Percentiles rank a stretch among this genome's conserved stretches.
Evolutionary conservation across 148 eudicot genomes (phyloP).

Genomic region (Fallopia convolvulus): DNA sequence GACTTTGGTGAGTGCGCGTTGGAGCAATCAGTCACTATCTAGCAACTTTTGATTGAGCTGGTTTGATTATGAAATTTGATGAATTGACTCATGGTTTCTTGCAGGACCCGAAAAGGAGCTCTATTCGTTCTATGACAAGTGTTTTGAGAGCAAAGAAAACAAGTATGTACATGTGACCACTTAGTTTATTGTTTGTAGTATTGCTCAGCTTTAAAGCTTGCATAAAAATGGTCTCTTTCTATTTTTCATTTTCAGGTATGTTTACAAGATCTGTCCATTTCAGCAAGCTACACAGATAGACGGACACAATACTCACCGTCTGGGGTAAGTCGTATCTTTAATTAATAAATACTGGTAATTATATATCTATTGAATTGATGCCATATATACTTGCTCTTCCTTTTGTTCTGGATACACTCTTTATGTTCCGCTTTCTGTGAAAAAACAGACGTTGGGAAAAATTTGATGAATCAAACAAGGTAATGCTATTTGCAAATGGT

Average conservation of each 20-base stretch:
- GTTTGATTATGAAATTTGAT: not conserved
- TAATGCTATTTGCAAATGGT: conserved; percentile 72
- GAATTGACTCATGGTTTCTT: conserved; percentile 17
- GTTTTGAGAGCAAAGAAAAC: conserved; percentile 85
- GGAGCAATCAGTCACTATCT: not conserved
- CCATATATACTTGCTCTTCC: conserved; percentile 11
- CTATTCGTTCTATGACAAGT: conserved; percentile 75
- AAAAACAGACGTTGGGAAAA: conserved; percentile 80
- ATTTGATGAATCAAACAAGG: conserved; percentile 75
- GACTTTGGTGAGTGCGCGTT: conserved; percentile 63
- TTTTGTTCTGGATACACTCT: not conserved
- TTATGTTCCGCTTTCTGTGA: conserved; percentile 6
- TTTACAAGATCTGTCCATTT: conserved; percentile 86
- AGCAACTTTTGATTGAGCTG: not conserved
- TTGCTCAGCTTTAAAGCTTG: not conserved
- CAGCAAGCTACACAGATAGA: conserved; percentile 85
- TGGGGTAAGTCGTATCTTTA: conserved; percentile 43
- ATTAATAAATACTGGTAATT: not conserved
- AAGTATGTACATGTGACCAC: conserved; percentile 31
- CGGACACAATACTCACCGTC: conserved; percentile 71
- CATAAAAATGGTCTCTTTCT: not conserved
- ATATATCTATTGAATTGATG: not conserved
- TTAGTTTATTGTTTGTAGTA: no score
- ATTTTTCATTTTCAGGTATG: conserved; percentile 51
- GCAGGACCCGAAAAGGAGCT: conserved; percentile 91